These are phyloP conservation scores for Cercospora sp. DNA, from an alignment of 2,329 filamentous ascomycete species.

Conservation along the genomic window DNA sequence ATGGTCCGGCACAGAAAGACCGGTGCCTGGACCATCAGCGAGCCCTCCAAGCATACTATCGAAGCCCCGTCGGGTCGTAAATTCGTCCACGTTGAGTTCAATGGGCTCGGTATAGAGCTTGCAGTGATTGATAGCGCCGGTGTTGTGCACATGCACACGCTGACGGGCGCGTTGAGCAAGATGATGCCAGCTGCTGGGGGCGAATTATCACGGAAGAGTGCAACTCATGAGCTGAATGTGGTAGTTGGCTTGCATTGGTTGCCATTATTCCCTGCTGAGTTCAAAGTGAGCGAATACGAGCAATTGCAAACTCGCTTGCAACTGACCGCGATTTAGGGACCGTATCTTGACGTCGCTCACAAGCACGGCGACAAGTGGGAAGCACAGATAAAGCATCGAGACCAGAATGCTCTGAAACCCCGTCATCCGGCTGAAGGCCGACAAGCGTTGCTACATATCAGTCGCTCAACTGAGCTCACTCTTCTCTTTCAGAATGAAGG, in stretches of 20 bases:
- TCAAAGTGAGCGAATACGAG: conserved; percentile 28
- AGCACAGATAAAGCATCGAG: conserved; percentile 66
- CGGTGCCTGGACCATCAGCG: conserved; percentile 74
- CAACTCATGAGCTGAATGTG: conserved; percentile 69
- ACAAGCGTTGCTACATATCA: conserved; percentile 74
- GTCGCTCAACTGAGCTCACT: conserved; percentile 69
- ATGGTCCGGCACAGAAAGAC: conserved; percentile 67
- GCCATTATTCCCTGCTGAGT: conserved; percentile 41
- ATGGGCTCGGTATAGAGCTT: conserved; percentile 72
- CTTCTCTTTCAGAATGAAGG: conserved; percentile 77
- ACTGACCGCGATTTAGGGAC: conserved; percentile 22
- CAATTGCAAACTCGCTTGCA: too few species aligned
- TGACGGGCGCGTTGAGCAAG: conserved; percentile 71
- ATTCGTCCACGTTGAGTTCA: conserved; percentile 82
- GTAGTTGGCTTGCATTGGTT: conserved; percentile 85
- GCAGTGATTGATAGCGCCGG: conserved; percentile 80
- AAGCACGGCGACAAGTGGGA: conserved; percentile 57
- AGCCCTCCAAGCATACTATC: conserved; percentile 67
- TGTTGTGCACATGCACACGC: conserved; percentile 71
- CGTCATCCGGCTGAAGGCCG: conserved; percentile 70
- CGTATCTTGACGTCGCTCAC: conserved; percentile 40
- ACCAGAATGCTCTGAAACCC: conserved; percentile 61
- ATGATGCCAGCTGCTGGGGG: conserved; percentile 55
- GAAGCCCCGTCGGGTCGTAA: conserved; percentile 62
- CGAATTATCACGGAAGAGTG: conserved; percentile 65